Evolutionary conservation across 805 yeast species (phyloP).

Genomic region (Zygosaccharomyces lentus): DNA sequence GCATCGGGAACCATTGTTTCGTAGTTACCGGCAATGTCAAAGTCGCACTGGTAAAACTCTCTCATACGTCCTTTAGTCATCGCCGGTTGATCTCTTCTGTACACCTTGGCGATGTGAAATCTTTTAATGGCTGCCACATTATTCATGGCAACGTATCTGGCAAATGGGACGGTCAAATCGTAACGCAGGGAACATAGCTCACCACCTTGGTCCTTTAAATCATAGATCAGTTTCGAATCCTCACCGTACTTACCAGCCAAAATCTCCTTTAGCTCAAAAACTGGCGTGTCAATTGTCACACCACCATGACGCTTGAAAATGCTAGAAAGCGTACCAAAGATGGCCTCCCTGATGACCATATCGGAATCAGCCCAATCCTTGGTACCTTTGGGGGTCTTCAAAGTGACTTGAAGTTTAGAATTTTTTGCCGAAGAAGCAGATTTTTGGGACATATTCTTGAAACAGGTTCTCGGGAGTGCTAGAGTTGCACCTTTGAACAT

Average conservation of each 20-base stretch:
- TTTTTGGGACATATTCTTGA: constrained; percentile 19
- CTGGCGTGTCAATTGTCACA: constrained; percentile 97
- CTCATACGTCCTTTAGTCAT: constrained; percentile 99
- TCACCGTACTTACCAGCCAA: constrained; percentile 97
- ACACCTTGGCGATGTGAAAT: constrained; percentile 96
- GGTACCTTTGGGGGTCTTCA: constrained; percentile 96
- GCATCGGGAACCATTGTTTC: constrained; percentile 97
- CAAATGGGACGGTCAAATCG: constrained; percentile 97
- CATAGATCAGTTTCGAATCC: constrained; percentile 93
- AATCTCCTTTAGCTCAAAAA: constrained; percentile 91
- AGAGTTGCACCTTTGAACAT: not conserved
- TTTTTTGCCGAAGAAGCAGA: constrained; percentile 32
- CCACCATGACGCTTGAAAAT: constrained; percentile 96
- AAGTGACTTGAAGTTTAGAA: constrained; percentile 58
- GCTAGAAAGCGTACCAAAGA: constrained; percentile 65
- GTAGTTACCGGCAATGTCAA: constrained; percentile 90
- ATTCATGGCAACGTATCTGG: constrained; percentile 95
- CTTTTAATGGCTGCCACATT: constrained; percentile 85
- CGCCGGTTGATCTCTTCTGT: constrained; percentile 99
- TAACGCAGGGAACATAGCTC: constrained; percentile 92
- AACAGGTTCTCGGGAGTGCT: constrained; percentile 5
- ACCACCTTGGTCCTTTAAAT: constrained; percentile 98
- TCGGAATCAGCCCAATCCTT: constrained; percentile 99
- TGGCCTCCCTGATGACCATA: constrained; percentile 89
- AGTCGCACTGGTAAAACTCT: constrained; percentile 98